A percentile compares a stretch with the other conserved stretches of the same genome.
These are phyloP conservation scores for Pseudozyma sp. DNA, from an alignment of 1,284 basidiomycete genomes.

Conservation along the genomic window DNA sequence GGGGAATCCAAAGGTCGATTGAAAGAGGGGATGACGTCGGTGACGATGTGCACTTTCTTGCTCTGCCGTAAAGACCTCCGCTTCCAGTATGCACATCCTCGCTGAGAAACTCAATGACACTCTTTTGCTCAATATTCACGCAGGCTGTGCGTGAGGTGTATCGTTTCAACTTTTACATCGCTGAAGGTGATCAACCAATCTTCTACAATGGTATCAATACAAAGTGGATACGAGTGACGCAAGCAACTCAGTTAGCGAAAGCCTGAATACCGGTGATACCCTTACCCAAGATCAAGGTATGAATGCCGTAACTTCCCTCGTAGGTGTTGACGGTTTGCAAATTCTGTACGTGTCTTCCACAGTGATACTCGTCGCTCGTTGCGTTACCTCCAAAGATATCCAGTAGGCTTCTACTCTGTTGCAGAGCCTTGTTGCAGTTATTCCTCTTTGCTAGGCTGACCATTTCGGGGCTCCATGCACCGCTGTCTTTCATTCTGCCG, in stretches of 20 bases:
- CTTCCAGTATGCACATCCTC: background rate
- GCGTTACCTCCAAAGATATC: slow-evolving; percentile 75
- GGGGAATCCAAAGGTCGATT: slow-evolving; percentile 44
- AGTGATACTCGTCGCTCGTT: slow-evolving; percentile 69
- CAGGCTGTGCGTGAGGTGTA: too few species aligned
- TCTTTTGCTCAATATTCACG: background rate
- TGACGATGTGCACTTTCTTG: background rate
- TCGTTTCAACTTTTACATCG: too few species aligned
- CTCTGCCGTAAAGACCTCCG: background rate
- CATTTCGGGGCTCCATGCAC: slow-evolving; percentile 81
- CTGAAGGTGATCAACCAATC: background rate
- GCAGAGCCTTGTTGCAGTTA: slow-evolving; percentile 87
- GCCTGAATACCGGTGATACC: slow-evolving; percentile 87
- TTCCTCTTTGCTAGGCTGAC: slow-evolving; percentile 94
- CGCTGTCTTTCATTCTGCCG: slow-evolving; percentile 87
- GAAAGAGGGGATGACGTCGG: background rate
- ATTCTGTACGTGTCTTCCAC: slow-evolving; percentile 56
- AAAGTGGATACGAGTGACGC: too few species aligned
- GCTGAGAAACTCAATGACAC: background rate
- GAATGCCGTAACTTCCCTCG: slow-evolving; percentile 62
- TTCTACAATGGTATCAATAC: background rate
- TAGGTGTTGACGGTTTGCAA: slow-evolving; percentile 64
- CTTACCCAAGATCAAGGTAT: slow-evolving; percentile 84
- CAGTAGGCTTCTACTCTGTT: slow-evolving; percentile 66
- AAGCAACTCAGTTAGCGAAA: slow-evolving; percentile 71